These are phyloP conservation scores for Sporisorium iseilematis-ciliati DNA, from an alignment of 1,284 basidiomycete species.

Conservation along the genomic window DNA sequence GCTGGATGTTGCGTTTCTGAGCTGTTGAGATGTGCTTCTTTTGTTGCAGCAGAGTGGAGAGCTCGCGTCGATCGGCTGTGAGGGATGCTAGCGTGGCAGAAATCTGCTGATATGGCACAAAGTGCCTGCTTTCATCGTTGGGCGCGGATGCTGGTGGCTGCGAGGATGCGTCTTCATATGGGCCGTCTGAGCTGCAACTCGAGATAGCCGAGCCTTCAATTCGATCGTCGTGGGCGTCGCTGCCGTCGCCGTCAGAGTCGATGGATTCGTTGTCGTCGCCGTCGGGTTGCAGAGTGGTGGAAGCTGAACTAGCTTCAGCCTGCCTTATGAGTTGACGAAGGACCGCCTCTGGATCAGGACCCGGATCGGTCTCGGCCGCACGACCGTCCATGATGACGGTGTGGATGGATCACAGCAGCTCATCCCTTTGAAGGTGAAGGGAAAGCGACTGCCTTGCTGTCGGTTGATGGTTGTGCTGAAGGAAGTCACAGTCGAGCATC, in stretches of 20 bases:
- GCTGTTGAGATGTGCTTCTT: conserved; percentile 14
- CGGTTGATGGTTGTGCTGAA: neutral
- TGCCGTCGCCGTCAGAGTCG: neutral
- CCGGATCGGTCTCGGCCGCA: conserved; percentile 6
- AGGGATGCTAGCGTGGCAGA: conserved; percentile 26
- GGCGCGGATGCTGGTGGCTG: neutral
- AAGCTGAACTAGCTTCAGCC: conserved; percentile 18
- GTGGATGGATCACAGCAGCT: conserved; percentile 6
- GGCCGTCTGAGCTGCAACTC: neutral
- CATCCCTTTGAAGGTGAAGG: conserved; percentile 12
- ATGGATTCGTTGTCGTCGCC: conserved; percentile 1
- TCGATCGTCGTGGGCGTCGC: neutral
- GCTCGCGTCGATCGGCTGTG: conserved; percentile 33
- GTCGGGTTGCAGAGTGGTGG: neutral
- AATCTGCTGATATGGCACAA: conserved; percentile 16
- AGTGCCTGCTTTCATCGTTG: neutral
- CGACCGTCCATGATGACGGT: conserved; percentile 37
- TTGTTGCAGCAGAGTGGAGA: conserved; percentile 16
- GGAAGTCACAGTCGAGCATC: neutral
- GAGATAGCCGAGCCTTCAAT: neutral
- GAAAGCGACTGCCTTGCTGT: conserved; percentile 1
- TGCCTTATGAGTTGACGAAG: conserved; percentile 39
- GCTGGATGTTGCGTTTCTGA: conserved; percentile 21
- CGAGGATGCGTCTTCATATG: neutral
- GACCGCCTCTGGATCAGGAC: conserved; percentile 21